A percentile compares a stretch with the other conserved stretches of the same genome.
These are phyloP conservation scores for Phytophthora foliorum DNA, from an alignment of 352 stramenopile species.

Conservation along the genomic window DNA sequence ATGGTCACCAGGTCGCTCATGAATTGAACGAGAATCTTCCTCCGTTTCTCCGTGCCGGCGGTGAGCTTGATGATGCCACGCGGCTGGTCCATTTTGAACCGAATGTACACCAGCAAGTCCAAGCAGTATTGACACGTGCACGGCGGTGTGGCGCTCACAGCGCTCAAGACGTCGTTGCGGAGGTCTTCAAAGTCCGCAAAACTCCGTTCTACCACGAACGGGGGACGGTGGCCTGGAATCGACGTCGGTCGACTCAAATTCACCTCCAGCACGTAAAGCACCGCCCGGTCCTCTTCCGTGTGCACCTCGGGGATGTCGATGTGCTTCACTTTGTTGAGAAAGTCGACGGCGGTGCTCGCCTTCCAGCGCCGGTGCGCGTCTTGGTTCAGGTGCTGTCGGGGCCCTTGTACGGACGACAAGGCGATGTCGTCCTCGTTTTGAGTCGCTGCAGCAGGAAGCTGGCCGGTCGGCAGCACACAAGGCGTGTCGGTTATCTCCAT, in stretches of 20 bases:
- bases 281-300: constrained; percentile 15
- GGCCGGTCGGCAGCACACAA: constrained; percentile 1
- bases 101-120: constrained; percentile 53
- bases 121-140: constrained; percentile 60
- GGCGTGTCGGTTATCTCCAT: constrained; percentile 9
- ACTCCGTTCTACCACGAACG: constrained; percentile 42
- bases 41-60: constrained; percentile 37
- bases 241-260: constrained; percentile 30
- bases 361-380: constrained; percentile 43
- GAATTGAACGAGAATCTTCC: constrained; percentile 51
- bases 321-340: constrained; percentile 46
- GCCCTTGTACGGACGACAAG: background rate
- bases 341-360: constrained; percentile 26
- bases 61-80: constrained; percentile 43
- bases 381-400: constrained; percentile 21
- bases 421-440: constrained; percentile 1
- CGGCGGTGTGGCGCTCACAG: constrained; percentile 34
- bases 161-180: constrained; percentile 35
- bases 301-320: constrained; percentile 48
- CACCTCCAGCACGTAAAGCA: constrained; percentile 55
- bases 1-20: constrained; percentile 47
- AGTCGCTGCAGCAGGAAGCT: background rate
- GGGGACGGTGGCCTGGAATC: background rate
- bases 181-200: constrained; percentile 62
- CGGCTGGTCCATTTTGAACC: constrained; percentile 51